Percentiles rank a stretch among this genome's conserved stretches.
phyloP scores from a whole-genome alignment of 129 eudicot genomes.

The Oenanthe sinensis region DNA sequence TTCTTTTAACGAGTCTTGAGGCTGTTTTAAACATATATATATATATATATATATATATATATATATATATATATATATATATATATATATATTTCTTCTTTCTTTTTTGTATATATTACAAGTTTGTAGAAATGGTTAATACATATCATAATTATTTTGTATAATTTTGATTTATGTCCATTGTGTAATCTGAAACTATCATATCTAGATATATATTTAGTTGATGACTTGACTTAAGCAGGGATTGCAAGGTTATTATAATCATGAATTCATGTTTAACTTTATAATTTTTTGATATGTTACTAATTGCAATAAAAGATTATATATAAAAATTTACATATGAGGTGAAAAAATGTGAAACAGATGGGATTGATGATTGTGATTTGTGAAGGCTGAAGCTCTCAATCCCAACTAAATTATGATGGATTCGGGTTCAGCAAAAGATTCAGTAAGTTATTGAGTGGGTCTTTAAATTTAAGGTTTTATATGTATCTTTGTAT shows the following conservation, averaged over 20 bases:
- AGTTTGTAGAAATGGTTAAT: background rate
- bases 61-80: too few relatives aligned
- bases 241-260: background rate
- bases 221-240: background rate
- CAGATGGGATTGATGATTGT: background rate
- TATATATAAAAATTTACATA: too few relatives aligned
- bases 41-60: too few relatives aligned
- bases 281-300: background rate
- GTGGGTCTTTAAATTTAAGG: too few relatives aligned
- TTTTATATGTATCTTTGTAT: too few relatives aligned
- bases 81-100: too few relatives aligned
- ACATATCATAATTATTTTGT: too few relatives aligned
- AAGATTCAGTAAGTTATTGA: too few relatives aligned
- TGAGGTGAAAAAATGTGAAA: background rate
- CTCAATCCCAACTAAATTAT: too few relatives aligned
- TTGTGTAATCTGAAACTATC: background rate
- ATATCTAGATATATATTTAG: background rate
- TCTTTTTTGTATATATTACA: constrained; percentile 12
- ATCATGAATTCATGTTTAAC: background rate
- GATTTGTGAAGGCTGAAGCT: too few relatives aligned
- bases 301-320: background rate
- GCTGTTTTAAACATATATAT: background rate
- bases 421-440: too few relatives aligned
- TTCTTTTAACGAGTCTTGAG: background rate
- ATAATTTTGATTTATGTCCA: too few relatives aligned